These are phyloP conservation scores for Penicillium nucicola DNA, from an alignment of 495 filamentous ascomycete species.

Conservation along the genomic window DNA sequence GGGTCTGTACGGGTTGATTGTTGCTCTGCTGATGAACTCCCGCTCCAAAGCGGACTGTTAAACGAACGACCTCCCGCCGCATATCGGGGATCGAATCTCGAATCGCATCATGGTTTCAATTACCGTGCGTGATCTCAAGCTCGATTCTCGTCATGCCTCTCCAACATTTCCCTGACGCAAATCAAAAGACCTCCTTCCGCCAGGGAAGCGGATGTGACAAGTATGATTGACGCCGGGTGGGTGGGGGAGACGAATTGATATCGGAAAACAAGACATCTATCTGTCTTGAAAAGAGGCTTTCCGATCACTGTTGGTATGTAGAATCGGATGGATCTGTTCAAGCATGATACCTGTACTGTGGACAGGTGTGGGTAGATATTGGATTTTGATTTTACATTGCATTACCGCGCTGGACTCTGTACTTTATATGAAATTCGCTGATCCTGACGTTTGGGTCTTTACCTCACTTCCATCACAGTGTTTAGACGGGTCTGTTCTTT, in stretches of 20 bases:
- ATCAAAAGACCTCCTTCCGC: constrained; percentile 6
- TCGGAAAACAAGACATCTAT: constrained; percentile 22
- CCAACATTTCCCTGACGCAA: constrained; percentile 6
- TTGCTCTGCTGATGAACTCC: constrained; percentile 98
- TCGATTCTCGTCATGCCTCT: constrained; percentile 7
- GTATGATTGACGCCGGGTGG: constrained; percentile 5
- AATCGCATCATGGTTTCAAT: background rate
- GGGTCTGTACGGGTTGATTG: constrained; percentile 98
- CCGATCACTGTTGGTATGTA: constrained; percentile 22
- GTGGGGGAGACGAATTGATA: constrained; percentile 14
- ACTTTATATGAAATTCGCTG: constrained; percentile 29
- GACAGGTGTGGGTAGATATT: constrained; percentile 29
- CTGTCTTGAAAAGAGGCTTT: constrained; percentile 15
- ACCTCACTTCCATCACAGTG: constrained; percentile 6
- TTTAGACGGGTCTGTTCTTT: background rate
- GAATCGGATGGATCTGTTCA: constrained; percentile 12
- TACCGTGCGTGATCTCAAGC: background rate
- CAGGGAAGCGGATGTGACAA: constrained; percentile 11
- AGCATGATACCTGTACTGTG: constrained; percentile 14
- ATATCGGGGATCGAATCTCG: constrained; percentile 6
- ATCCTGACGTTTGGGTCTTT: constrained; percentile 9
- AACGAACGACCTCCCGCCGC: constrained; percentile 14
- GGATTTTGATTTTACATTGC: constrained; percentile 29
- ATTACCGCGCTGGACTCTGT: constrained; percentile 31
- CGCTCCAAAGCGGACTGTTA: constrained; percentile 40